Evolutionary conservation across 2,329 filamentous ascomycete genomes (phyloP).

Genomic region (Monosporascus sp.): DNA sequence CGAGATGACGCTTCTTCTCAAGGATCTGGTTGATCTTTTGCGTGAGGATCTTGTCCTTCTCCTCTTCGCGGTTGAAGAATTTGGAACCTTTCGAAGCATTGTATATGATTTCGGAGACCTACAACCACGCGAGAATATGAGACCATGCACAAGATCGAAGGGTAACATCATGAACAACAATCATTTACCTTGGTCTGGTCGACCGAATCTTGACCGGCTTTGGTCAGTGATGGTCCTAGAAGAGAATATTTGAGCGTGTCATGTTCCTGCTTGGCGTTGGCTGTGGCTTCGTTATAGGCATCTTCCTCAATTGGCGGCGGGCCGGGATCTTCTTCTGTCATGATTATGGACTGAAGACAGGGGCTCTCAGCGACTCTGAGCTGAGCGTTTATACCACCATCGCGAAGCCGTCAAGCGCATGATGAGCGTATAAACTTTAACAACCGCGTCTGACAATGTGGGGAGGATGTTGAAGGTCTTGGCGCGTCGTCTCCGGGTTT

Average conservation of each 20-base stretch:
- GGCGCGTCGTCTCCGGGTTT: too few species aligned
- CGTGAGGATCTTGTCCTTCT: slow-evolving; percentile 74
- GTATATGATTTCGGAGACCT: slow-evolving; percentile 95
- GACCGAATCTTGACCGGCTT: slow-evolving; percentile 89
- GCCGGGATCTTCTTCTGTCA: too few species aligned
- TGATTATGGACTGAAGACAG: too few species aligned
- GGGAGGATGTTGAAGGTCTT: too few species aligned
- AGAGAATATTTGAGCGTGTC: slow-evolving; percentile 81
- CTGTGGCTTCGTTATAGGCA: too few species aligned
- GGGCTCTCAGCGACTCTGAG: too few species aligned
- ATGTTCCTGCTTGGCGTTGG: slow-evolving; percentile 22
- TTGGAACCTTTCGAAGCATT: slow-evolving; percentile 95
- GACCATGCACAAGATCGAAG: too few species aligned
- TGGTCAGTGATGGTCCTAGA: slow-evolving; percentile 84
- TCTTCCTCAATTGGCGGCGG: too few species aligned
- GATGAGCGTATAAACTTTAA: too few species aligned
- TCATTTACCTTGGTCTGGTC: slow-evolving; percentile 72
- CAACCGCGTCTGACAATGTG: too few species aligned
- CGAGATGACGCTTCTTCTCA: slow-evolving; percentile 67
- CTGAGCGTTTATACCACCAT: too few species aligned
- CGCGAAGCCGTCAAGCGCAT: too few species aligned
- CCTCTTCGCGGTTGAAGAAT: slow-evolving; percentile 89
- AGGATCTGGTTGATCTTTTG: slow-evolving; percentile 79
- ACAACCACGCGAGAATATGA: background rate
- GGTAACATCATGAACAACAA: background rate